phyloP scores from a whole-genome alignment of 169 alveolate species.

The Perkinsus marinus region DNA sequence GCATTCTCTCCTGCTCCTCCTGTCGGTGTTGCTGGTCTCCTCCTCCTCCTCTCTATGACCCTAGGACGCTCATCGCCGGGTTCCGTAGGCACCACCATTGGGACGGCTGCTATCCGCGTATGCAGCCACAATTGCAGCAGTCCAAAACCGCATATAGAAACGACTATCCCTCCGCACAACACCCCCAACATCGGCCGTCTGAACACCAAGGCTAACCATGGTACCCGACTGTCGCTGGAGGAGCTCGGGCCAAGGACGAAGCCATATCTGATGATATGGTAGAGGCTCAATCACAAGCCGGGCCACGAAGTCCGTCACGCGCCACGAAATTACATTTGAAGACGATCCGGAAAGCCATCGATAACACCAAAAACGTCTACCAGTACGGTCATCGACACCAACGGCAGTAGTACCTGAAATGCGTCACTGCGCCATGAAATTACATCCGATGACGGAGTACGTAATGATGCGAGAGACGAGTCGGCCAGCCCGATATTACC shows the following conservation, averaged over 20 bases:
- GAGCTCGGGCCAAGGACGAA: background rate
- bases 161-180: background rate
- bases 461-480: background rate
- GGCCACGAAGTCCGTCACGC: background rate
- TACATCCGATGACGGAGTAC: no score
- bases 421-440: background rate
- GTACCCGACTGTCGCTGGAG: background rate
- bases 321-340: background rate
- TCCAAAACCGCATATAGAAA: background rate
- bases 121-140: background rate
- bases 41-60: background rate
- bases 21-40: background rate
- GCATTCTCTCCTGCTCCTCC: background rate
- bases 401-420: background rate
- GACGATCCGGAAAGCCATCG: background rate
- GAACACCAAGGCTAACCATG: background rate
- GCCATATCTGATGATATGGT: background rate
- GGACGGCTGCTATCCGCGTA: background rate
- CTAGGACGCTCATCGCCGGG: background rate
- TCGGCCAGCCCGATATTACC: background rate
- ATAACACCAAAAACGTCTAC: background rate
- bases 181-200: background rate
- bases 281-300: no score
- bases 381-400: background rate
- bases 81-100: background rate